phyloP scores from a whole-genome alignment of 2,329 filamentous ascomycete species.

The Claviceps digitariae region DNA sequence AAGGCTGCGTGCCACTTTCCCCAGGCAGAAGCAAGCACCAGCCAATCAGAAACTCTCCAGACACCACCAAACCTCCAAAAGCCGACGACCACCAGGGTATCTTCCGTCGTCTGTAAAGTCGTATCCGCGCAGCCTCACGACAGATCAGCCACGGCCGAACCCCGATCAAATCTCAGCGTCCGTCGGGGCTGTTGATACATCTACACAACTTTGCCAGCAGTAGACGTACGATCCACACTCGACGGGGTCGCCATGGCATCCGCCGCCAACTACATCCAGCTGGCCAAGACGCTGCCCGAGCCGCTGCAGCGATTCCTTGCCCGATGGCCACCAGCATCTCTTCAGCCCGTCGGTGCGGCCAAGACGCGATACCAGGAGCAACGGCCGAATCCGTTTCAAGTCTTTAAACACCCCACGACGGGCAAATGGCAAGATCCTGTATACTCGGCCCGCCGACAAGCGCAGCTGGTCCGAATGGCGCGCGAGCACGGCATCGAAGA shows the following conservation, averaged over 20 bases:
- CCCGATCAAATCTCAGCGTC: not conserved
- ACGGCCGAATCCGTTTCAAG: conserved; percentile 67
- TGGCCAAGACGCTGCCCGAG: conserved; percentile 61
- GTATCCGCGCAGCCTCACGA: conserved; percentile 7
- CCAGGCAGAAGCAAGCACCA: not conserved
- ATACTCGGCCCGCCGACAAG: conserved; percentile 76
- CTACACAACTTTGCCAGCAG: not conserved
- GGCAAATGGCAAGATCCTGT: conserved; percentile 73
- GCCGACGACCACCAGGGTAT: not conserved
- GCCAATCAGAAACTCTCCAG: conserved; percentile 5
- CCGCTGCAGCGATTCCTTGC: conserved; percentile 78
- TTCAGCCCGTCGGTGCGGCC: conserved; percentile 32
- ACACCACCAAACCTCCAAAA: not conserved
- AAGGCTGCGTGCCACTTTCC: conserved; percentile 7
- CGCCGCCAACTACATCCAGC: conserved; percentile 31
- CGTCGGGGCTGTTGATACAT: not conserved
- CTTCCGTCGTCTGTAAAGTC: not conserved
- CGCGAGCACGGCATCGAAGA: conserved; percentile 66
- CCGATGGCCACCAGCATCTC: conserved; percentile 64
- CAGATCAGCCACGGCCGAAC: not conserved
- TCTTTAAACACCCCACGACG: conserved; percentile 63
- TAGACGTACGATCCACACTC: not conserved
- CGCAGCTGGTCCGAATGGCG: conserved; percentile 80
- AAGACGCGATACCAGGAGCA: conserved; percentile 40
- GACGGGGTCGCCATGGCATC: conserved; percentile 19